Percentiles rank a stretch among this genome's conserved stretches.
Evolutionary conservation across 352 stramenopile species (phyloP).

Genomic region (Phytophthora meadii): DNA sequence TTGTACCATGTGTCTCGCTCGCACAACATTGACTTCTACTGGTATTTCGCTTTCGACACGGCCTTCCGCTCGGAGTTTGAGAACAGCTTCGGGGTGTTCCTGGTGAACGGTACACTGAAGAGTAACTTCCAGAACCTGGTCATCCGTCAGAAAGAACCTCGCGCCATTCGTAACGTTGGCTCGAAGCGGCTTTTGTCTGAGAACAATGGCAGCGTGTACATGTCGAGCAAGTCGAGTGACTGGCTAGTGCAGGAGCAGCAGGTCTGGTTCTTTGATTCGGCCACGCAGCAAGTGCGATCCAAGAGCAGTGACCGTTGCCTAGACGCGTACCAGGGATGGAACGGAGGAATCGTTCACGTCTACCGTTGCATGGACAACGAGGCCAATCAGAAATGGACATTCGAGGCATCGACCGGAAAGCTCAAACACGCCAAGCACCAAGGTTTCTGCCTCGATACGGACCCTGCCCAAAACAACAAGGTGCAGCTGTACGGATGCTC

Average conservation of each 20-base stretch:
- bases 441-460: conserved; percentile 66
- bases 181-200: conserved; percentile 46
- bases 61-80: conserved; percentile 63
- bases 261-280: conserved; percentile 69
- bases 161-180: conserved; percentile 41
- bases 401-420: conserved; percentile 52
- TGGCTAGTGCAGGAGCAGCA: conserved; percentile 65
- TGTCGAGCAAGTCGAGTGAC: conserved; percentile 47
- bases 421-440: conserved; percentile 52
- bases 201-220: conserved; percentile 43
- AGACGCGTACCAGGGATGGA: conserved; percentile 57
- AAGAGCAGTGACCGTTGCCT: conserved; percentile 76
- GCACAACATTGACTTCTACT: conserved; percentile 73
- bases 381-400: conserved; percentile 74
- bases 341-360: conserved; percentile 62
- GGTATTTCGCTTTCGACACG: conserved; percentile 73
- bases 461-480: conserved; percentile 56
- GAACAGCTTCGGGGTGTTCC: conserved; percentile 70
- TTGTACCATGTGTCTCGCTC: conserved; percentile 63
- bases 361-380: conserved; percentile 62
- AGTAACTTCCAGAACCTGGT: conserved; percentile 57
- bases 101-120: conserved; percentile 62
- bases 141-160: conserved; percentile 36
- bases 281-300: conserved; percentile 60
- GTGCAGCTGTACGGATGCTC: conserved; percentile 69